Conservation (phyloP, 148 eudicot species). For the Amaranthus hypochondriacus region DNA sequence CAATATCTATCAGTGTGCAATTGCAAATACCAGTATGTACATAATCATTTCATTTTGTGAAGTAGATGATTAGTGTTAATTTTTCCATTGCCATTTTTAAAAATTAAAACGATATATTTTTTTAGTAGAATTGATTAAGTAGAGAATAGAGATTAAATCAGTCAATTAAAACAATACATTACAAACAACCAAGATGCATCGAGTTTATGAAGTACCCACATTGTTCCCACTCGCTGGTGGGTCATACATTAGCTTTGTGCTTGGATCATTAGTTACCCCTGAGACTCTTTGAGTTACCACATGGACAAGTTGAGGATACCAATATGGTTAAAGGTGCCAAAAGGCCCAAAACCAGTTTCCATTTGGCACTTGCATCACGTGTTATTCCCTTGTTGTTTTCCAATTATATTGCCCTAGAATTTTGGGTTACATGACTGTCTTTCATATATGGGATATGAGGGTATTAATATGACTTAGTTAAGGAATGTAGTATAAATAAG, state of each 20-base stretch:
- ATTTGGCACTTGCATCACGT: neutral
- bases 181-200: neutral
- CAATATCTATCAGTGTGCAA: conserved; percentile 71
- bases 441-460: no score
- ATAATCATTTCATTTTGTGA: neutral
- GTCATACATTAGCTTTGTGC: neutral
- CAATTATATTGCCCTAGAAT: no score
- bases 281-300: neutral
- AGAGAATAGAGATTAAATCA: neutral
- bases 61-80: neutral
- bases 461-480: no score
- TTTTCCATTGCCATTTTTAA: no score
- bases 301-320: neutral
- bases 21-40: conserved; percentile 81
- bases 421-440: no score
- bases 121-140: neutral
- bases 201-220: neutral
- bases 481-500: no score
- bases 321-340: neutral
- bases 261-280: neutral
- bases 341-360: neutral
- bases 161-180: neutral
- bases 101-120: neutral
- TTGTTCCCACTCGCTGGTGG: neutral
- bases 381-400: neutral